Conservation (phyloP, 2,329 filamentous ascomycete genomes). For the Colletotrichum spaethianum region DNA sequence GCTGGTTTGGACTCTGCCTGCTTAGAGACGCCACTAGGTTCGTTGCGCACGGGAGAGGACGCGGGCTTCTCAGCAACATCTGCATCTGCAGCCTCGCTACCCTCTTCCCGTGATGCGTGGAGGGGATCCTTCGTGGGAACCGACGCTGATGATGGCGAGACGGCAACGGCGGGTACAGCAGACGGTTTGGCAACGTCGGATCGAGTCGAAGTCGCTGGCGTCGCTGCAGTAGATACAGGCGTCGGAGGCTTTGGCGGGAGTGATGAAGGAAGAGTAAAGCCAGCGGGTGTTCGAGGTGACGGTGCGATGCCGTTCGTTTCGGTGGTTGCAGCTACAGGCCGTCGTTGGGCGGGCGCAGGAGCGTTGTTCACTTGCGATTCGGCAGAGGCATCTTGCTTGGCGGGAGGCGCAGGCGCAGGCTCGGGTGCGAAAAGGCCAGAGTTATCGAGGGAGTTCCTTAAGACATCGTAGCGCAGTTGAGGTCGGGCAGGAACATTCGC, state of each 20-base stretch:
- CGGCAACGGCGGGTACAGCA: neutral
- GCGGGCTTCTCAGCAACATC: conserved; percentile 1
- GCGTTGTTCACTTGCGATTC: conserved; percentile 21
- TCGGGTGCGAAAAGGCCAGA: conserved; percentile 42
- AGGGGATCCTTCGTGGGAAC: conserved; percentile 23
- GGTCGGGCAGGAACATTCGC: conserved; percentile 66
- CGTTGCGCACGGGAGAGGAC: neutral
- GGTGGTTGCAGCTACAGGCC: neutral
- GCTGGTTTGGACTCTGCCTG: conserved; percentile 16
- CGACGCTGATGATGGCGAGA: conserved; percentile 4
- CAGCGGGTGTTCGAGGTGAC: conserved; percentile 11
- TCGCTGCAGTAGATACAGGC: conserved; percentile 4
- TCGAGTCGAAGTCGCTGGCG: conserved; percentile 12
- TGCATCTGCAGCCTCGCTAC: neutral
- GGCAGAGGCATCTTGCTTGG: conserved; percentile 24
- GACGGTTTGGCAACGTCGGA: conserved; percentile 13
- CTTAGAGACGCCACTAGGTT: conserved; percentile 17
- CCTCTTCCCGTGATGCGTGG: conserved; percentile 35
- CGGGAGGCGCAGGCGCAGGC: conserved; percentile 5
- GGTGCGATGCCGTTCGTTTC: conserved; percentile 18
- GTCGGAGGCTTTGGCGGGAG: conserved; percentile 30
- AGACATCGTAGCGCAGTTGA: conserved; percentile 59
- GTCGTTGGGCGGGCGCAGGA: conserved; percentile 17
- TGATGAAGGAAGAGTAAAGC: conserved; percentile 1
- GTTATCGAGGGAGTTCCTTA: conserved; percentile 56